A percentile compares a stretch with the other conserved stretches of the same genome.
Evolutionary conservation across 768 basidiomycete genomes (phyloP).

Genomic region (Tulasnella sp.): DNA sequence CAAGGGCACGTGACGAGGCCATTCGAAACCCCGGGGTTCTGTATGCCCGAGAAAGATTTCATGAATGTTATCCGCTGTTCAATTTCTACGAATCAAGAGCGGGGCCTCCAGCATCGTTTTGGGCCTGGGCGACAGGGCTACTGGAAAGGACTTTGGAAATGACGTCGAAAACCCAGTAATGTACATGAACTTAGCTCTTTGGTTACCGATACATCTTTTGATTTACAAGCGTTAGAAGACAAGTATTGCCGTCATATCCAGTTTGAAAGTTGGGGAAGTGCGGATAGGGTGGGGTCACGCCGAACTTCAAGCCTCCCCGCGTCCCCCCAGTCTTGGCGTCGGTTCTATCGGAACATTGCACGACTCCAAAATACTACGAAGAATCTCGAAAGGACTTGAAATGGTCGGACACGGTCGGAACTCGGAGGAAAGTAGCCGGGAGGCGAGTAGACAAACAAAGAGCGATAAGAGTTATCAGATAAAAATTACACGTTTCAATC

Average conservation of each 20-base stretch:
- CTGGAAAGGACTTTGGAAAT: no score
- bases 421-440: neutral
- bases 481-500: neutral
- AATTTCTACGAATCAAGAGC: no score
- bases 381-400: neutral
- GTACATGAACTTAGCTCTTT: neutral
- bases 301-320: no score
- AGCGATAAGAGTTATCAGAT: constrained; percentile 1
- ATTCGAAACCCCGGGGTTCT: neutral
- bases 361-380: neutral
- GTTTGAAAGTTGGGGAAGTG: neutral
- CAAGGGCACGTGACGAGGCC: neutral
- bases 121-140: no score
- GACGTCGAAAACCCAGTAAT: no score
- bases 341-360: neutral
- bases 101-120: no score
- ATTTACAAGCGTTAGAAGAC: neutral
- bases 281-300: neutral
- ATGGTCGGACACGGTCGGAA: neutral
- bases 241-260: neutral
- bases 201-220: neutral
- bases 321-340: neutral
- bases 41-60: no score
- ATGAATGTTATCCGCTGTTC: no score
- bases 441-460: neutral